Base-by-base conservation (phyloP, 2,329 filamentous ascomycete genomes). In the Lecanosticta acicola region DNA sequence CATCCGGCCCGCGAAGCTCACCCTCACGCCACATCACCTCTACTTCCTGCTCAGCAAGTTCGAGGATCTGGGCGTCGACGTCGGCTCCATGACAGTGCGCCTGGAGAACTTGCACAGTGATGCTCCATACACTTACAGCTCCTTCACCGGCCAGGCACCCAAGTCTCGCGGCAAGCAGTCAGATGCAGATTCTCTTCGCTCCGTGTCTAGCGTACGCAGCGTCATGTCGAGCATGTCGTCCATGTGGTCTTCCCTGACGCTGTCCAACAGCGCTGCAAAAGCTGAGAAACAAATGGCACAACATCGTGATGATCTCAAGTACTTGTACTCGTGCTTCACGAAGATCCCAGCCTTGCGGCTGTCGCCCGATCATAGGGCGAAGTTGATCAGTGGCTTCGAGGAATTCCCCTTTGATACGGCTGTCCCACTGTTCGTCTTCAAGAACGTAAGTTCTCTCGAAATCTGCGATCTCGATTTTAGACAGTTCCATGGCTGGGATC, bases 401-500 rank as follows among this genome's bases (percentile, higher is more conserved):
- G 91, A 96, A 68, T 98, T 97, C 57, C 93, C 93, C 2, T 43
- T 96, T 97, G 93, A 98, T 68, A 95, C 88, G 18, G 93, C 93
- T 16, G 93, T 98, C 21, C 93, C 93, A 16, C 75, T 98, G n/a
- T 85, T 94, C 66, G 86, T 87, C 7, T 97, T 98, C 78, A 97
- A 98, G 71, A 98, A 97, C 58, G 74, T 97, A 43, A 91, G 91
- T 68, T 85, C 88, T 17, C 76, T 98, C 54, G 93, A 98, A 67
- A 87, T 98, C 43, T 90, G 84, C 70, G 90, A 94, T 69, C 85
- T 97, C 63, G 93, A 98, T 68, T 96, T 95, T 64, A 82, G 93
- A 51, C 90, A 95, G 59, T 96, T 97, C 70, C 95, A 89, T 68
- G 93, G 93, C 47, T 98, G 93, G 93, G 91, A 98, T 65, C 82